Evolutionary conservation across 345 rosid genomes (phyloP), one percentile per base, ranked within the genome.

Genomic region (Camelina laxa): DNA sequence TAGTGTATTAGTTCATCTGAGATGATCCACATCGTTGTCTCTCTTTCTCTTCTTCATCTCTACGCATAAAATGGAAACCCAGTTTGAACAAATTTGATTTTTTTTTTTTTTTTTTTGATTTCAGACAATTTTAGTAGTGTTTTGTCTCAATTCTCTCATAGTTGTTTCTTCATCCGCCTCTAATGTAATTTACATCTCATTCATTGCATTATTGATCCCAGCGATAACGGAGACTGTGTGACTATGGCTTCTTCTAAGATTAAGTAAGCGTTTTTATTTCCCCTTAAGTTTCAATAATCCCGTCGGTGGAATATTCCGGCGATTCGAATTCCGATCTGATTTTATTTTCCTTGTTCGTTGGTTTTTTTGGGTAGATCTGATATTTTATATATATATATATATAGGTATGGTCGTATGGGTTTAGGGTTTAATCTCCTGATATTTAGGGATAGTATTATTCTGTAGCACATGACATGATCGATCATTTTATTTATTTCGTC

Each of bases 181-280:
- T 41, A 3, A 39, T 8, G 49, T 60, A 14, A 39, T 39, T 61
- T 12, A 61, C 35, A 14, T 41, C 19, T 69, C 31, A 69, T 42
- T 54, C 54, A 60, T 50, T 27, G 30, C 30, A 4, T 4, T 27
- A 27, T 27, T 27, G 30, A 27, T 27, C 30, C 30, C 47, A 51
- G 33, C 16, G 67, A 36, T 27, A 17, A 48, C 17, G 15, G 74
- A 19, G 65, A 14, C 33, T 14, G 72, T 14, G 72, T 64, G 56
- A 39, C 31, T 41, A 78, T 78, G 81, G 81, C 77, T 65, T 72
- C 77, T 65, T 72, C 77, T 33, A 72, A 78, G 69, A 72, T 60
- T 0, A 72, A 72, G 81, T 78, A 78, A 78, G 57, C 15, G 9
- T 47, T 9, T 3, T 38, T 36, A 11, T n/a, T 27, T 27, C 4